phyloP scores from a whole-genome alignment of 441 rosid species.

The Lepidium campestre region DNA sequence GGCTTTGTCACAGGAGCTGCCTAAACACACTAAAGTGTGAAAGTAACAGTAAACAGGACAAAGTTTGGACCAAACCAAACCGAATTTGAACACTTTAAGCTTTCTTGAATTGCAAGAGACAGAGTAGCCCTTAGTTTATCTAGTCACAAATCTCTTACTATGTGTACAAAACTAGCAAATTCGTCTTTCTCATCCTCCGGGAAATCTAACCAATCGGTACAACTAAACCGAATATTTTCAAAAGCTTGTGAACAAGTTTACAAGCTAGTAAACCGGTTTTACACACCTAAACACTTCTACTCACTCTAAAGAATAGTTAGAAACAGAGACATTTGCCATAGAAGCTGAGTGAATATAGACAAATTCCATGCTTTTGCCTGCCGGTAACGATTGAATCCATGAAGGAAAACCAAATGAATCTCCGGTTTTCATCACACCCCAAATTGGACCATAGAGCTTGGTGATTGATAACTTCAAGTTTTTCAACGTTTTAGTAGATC shows the following conservation, averaged over 20 bases:
- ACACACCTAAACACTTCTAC: background rate
- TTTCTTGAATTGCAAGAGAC: constrained; percentile 5
- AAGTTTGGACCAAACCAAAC: background rate
- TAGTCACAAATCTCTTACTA: background rate
- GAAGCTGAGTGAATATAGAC: constrained; percentile 78
- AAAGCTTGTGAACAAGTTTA: constrained; percentile 16
- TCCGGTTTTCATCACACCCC: constrained; percentile 67
- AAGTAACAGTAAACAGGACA: background rate
- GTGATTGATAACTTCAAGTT: constrained; percentile 57
- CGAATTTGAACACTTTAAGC: background rate
- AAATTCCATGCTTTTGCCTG: constrained; percentile 75
- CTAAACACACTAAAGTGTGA: background rate
- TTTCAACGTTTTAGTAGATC: constrained; percentile 49
- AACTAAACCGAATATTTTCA: background rate
- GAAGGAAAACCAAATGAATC: constrained; percentile 57
- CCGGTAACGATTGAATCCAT: constrained; percentile 64
- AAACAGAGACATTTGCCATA: constrained; percentile 60
- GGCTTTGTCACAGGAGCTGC: no score
- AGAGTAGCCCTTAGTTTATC: background rate
- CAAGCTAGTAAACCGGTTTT: constrained; percentile 23
- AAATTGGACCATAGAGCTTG: constrained; percentile 84
- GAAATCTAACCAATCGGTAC: background rate
- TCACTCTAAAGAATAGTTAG: constrained; percentile 65
- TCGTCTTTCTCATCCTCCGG: background rate
- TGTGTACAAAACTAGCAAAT: constrained; percentile 6